Conservation (phyloP, 331 rosid genomes). For the Acacia pycnantha region DNA sequence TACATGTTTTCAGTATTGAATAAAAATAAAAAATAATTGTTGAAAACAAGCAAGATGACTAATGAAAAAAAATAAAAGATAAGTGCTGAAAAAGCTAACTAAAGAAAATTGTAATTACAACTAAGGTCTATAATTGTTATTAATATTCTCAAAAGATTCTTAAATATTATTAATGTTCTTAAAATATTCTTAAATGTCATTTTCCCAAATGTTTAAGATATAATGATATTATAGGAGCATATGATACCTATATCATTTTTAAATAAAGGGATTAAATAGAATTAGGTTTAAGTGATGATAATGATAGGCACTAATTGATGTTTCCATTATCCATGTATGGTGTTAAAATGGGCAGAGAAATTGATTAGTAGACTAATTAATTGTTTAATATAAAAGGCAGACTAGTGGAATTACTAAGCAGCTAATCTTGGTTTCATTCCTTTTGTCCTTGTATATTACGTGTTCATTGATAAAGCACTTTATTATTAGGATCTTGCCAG, state of each 20-base stretch:
- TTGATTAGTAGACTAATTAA: conserved; percentile 5
- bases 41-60: background rate
- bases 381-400: conserved; percentile 19
- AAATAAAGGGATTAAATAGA: conserved; percentile 18
- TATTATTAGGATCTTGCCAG: background rate
- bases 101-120: background rate
- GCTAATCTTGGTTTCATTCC: conserved; percentile 30
- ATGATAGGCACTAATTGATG: conserved; percentile 29
- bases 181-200: background rate
- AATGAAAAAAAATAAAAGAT: no score
- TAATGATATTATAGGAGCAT: conserved; percentile 19
- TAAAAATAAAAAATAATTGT: no score
- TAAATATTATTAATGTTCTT: background rate
- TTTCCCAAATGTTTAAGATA: background rate
- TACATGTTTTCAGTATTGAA: no score
- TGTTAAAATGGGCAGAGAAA: conserved; percentile 18
- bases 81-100: background rate
- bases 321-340: background rate
- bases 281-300: conserved; percentile 35
- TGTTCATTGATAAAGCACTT: background rate
- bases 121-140: background rate
- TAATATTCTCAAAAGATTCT: background rate
- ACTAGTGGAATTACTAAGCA: conserved; percentile 20
- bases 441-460: conserved; percentile 18
- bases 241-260: conserved; percentile 21